A percentile compares a stretch with the other conserved stretches of the same genome.
These are phyloP conservation scores for Emmonsia crescens DNA, from an alignment of 2,329 filamentous ascomycete genomes.

Conservation along the genomic window DNA sequence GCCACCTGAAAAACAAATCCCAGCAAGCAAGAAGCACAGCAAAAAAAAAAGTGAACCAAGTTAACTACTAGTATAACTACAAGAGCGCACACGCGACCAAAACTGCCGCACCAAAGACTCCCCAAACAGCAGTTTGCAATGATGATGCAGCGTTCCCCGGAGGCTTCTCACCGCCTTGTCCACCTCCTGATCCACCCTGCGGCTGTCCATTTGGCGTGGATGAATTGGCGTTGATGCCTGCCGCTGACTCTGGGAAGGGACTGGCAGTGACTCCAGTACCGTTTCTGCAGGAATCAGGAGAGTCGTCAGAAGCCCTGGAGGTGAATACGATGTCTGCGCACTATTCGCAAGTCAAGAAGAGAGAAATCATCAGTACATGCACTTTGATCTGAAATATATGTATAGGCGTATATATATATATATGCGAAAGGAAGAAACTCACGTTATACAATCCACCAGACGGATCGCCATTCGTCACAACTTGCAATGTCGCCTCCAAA, in stretches of 20 bases:
- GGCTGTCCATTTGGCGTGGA: conserved; percentile 25
- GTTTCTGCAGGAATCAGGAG: conserved; percentile 46
- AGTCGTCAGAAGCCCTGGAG: conserved; percentile 38
- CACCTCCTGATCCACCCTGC: conserved; percentile 15
- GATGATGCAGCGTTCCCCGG: conserved; percentile 18
- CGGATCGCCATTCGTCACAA: conserved; percentile 51
- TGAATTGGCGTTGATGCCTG: conserved; percentile 35
- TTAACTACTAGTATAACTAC: conserved; percentile 3
- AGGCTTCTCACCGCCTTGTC: conserved; percentile 5
- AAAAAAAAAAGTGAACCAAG: neutral
- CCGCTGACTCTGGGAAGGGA: conserved; percentile 29
- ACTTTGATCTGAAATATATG: neutral
- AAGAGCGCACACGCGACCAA: conserved; percentile 24
- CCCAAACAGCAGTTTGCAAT: conserved; percentile 28
- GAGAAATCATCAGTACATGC: conserved; percentile 3
- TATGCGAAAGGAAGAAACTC: conserved; percentile 8
- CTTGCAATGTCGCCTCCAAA: conserved; percentile 55
- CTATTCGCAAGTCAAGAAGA: conserved; percentile 25
- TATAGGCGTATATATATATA: neutral
- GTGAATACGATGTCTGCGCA: conserved; percentile 66
- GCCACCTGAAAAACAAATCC: neutral
- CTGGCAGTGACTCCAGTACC: conserved; percentile 44
- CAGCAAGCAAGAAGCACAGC: neutral
- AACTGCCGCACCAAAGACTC: conserved; percentile 26
- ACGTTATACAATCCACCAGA: conserved; percentile 58